Evolutionary conservation across 345 rosid species (phyloP).

Genomic region (Jatropha curcas): DNA sequence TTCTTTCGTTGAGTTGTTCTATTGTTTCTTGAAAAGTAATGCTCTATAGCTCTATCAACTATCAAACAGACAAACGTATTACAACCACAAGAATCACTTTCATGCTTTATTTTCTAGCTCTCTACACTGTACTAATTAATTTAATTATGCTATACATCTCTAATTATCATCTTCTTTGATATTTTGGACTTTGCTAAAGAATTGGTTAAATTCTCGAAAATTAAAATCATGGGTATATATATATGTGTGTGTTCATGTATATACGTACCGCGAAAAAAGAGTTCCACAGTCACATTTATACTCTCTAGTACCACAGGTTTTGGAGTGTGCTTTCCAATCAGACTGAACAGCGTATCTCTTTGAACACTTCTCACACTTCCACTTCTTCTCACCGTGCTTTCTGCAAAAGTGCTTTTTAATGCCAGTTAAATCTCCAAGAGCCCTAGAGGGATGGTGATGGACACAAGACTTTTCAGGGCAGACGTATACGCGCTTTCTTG

Average conservation of each 20-base stretch:
- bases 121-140: too few relatives aligned
- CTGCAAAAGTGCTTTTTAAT: constrained; percentile 94
- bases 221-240: too few relatives aligned
- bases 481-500: constrained; percentile 79
- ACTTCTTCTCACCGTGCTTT: constrained; percentile 96
- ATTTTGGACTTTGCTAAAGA: too few relatives aligned
- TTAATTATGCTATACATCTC: not conserved
- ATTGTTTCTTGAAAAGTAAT: not conserved
- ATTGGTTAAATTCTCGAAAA: not conserved
- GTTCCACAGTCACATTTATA: constrained; percentile 96
- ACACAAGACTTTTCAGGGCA: constrained; percentile 92
- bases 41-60: not conserved
- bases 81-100: constrained; percentile 10
- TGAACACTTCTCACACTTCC: constrained; percentile 95
- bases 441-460: constrained; percentile 89
- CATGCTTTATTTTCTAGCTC: constrained; percentile 6
- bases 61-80: constrained; percentile 6
- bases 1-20: not conserved
- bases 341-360: constrained; percentile 97
- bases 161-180: not conserved
- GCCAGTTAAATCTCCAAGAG: constrained; percentile 95
- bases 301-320: constrained; percentile 96
- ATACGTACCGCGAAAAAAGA: constrained; percentile 69
- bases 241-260: not conserved
- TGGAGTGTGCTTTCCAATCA: constrained; percentile 97